phyloP scores from a whole-genome alignment of 2,329 filamentous ascomycete species.

The Chaetomiaceae sp. region DNA sequence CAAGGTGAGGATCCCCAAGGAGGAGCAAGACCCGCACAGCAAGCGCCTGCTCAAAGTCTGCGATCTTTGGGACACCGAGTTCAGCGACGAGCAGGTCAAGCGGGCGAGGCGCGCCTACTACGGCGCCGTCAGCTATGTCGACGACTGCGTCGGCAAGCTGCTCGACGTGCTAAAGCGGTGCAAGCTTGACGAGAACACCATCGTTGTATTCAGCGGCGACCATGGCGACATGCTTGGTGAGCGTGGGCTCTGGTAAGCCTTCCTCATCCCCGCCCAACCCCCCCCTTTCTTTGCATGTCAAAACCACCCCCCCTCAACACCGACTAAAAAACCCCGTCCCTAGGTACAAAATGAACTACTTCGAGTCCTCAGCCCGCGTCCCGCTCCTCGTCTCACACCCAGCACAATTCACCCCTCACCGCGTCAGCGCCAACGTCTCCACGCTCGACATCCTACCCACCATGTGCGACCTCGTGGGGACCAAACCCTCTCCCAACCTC shows the following conservation, averaged over 20 bases:
- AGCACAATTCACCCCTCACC: constrained; percentile 67
- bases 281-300: not conserved
- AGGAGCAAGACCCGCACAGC: constrained; percentile 81
- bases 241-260: constrained; percentile 72
- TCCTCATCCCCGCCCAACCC: no score
- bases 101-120: constrained; percentile 85
- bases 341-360: constrained; percentile 93
- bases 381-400: constrained; percentile 83
- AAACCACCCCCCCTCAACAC: not conserved
- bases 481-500: constrained; percentile 63
- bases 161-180: constrained; percentile 74
- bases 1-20: constrained; percentile 70
- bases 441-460: constrained; percentile 89
- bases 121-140: constrained; percentile 87
- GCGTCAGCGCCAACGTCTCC: constrained; percentile 78
- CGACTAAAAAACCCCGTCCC: constrained; percentile 7
- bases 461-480: constrained; percentile 75
- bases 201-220: constrained; percentile 88
- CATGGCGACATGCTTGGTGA: constrained; percentile 96
- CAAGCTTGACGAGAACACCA: constrained; percentile 76
- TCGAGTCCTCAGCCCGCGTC: constrained; percentile 84
- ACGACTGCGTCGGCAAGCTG: constrained; percentile 84
- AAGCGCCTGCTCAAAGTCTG: constrained; percentile 81
- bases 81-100: constrained; percentile 82
- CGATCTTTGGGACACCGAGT: constrained; percentile 78